phyloP scores from a whole-genome alignment of 2,329 filamentous ascomycete species.

The Neonectria faginata region DNA sequence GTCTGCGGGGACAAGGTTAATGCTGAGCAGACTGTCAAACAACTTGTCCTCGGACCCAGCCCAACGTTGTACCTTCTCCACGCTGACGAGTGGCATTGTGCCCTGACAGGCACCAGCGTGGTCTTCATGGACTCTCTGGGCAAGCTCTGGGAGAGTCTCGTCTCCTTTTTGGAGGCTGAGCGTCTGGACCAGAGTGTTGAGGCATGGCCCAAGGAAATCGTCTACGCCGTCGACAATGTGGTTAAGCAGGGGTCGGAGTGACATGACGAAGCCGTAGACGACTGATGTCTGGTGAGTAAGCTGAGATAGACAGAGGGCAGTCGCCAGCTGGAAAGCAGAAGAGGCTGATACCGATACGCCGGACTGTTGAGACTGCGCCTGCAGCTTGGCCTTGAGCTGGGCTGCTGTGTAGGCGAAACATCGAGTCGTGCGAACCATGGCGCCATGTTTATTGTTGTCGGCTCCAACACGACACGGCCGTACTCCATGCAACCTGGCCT shows the following conservation, averaged over 20 bases:
- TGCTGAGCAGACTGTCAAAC: slow-evolving; percentile 41
- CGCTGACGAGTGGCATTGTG: slow-evolving; percentile 37
- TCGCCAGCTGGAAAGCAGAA: slow-evolving; percentile 35
- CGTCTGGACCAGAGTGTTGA: neutral
- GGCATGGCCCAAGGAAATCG: neutral
- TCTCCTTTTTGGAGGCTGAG: neutral
- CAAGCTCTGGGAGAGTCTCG: neutral
- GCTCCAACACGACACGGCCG: neutral
- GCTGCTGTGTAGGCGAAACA: neutral
- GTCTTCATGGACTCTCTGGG: slow-evolving; percentile 24
- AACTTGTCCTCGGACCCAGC: slow-evolving; percentile 35
- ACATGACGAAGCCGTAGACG: slow-evolving; percentile 36
- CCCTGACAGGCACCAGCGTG: slow-evolving; percentile 34
- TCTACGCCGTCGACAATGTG: slow-evolving; percentile 16
- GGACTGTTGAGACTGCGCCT: neutral
- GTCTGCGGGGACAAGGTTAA: slow-evolving; percentile 4
- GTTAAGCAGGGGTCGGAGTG: slow-evolving; percentile 31
- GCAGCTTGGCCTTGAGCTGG: slow-evolving; percentile 1
- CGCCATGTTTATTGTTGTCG: neutral
- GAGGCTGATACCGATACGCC: slow-evolving; percentile 22
- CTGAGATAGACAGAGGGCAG: slow-evolving; percentile 32
- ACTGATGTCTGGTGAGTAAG: slow-evolving; percentile 25
- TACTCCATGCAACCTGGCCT: neutral
- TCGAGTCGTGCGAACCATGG: neutral
- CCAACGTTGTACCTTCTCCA: slow-evolving; percentile 41